These are phyloP conservation scores for Aspergillus amoenus DNA, from an alignment of 2,329 filamentous ascomycete genomes.

Conservation along the genomic window DNA sequence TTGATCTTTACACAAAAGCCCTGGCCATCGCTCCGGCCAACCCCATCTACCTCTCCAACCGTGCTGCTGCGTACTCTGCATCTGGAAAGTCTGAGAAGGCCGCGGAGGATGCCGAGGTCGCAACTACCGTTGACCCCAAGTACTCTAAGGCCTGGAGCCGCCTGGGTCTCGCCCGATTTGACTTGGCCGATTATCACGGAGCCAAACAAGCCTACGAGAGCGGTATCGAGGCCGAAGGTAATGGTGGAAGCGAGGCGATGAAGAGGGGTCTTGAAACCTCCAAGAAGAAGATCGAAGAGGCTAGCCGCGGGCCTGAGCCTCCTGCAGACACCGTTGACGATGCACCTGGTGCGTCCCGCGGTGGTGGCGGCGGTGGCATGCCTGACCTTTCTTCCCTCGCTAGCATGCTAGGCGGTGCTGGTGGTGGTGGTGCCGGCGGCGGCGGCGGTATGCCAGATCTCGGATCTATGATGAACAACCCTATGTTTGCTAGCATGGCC, in stretches of 20 bases:
- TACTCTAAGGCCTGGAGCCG: conserved; percentile 98
- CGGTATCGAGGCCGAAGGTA: conserved; percentile 92
- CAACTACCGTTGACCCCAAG: conserved; percentile 79
- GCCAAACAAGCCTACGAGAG: conserved; percentile 92
- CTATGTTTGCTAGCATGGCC: conserved; percentile 97
- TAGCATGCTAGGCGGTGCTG: conserved; percentile 64
- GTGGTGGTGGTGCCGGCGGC: conserved; percentile 51
- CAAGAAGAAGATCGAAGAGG: conserved; percentile 80
- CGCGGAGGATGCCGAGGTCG: conserved; percentile 83
- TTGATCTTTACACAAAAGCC: conserved; percentile 85
- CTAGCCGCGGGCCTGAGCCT: conserved; percentile 57
- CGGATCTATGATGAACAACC: conserved; percentile 86
- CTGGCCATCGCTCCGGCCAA: conserved; percentile 79
- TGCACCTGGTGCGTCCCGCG: conserved; percentile 45
- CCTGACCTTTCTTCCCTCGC: conserved; percentile 71
- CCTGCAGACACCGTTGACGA: conserved; percentile 55
- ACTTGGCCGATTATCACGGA: conserved; percentile 84
- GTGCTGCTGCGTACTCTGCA: conserved; percentile 88
- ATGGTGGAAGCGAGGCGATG: conserved; percentile 94
- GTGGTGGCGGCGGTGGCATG: conserved; percentile 54
- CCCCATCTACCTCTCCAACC: conserved; percentile 96
- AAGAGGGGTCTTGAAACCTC: conserved; percentile 95
- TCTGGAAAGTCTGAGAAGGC: conserved; percentile 81
- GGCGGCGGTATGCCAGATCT: conserved; percentile 82
- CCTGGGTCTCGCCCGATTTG: conserved; percentile 86